Evolutionary conservation across 108 stramenopile species (phyloP).

Genomic region (Pseudonitzschia multiseries): DNA sequence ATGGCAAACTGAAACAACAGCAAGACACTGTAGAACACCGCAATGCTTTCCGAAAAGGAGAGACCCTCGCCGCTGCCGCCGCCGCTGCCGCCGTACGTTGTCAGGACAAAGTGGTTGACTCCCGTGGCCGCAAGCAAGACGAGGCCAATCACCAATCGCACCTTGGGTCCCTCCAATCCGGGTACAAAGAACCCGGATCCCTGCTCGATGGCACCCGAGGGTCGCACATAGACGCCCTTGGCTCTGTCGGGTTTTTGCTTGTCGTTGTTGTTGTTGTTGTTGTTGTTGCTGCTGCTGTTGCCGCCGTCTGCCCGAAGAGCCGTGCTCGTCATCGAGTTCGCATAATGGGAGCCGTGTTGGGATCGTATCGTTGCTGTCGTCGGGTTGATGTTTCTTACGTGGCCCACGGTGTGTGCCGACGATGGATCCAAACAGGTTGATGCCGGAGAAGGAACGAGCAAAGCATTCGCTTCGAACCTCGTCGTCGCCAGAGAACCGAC

Average conservation of each 20-base stretch:
- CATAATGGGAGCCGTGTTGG: too few species aligned
- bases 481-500: too few species aligned
- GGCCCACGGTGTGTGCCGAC: too few species aligned
- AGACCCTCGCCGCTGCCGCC: background rate
- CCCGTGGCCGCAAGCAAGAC: conserved; percentile 53
- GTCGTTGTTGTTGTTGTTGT: background rate
- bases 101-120: conserved; percentile 45
- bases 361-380: too few species aligned
- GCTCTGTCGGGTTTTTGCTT: background rate
- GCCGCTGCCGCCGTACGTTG: background rate
- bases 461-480: too few species aligned
- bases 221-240: conserved; percentile 84
- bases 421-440: too few species aligned
- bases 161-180: conserved; percentile 88
- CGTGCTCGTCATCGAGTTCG: background rate
- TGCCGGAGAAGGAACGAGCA: too few species aligned
- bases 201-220: conserved; percentile 91
- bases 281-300: background rate
- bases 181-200: conserved; percentile 96
- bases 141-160: conserved; percentile 66
- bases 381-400: too few species aligned
- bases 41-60: conserved; percentile 49
- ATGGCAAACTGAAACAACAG: conserved; percentile 74
- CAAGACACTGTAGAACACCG: conserved; percentile 55
- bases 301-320: background rate